Conservation (phyloP, 129 eudicot species). For the Mikania micrantha region DNA sequence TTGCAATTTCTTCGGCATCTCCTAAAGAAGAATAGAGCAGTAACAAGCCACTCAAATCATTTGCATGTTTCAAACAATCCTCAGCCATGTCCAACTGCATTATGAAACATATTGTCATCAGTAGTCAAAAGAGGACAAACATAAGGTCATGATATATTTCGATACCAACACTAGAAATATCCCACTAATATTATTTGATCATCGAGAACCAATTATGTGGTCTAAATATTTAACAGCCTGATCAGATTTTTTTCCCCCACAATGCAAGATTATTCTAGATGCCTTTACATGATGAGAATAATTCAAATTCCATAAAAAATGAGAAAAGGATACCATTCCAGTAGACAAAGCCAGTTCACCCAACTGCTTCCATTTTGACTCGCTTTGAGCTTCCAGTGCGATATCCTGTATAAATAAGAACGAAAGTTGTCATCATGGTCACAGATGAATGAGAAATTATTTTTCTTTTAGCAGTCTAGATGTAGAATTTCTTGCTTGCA, state of each 20-base stretch:
- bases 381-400: conserved; percentile 77
- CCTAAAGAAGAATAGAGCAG: conserved; percentile 94
- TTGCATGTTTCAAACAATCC: conserved; percentile 85
- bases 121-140: background rate
- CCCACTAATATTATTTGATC: background rate
- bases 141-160: background rate
- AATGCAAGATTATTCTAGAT: background rate
- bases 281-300: background rate
- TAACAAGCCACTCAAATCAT: conserved; percentile 89
- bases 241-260: background rate
- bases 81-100: conserved; percentile 94
- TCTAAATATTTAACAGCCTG: background rate
- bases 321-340: conserved; percentile 54
- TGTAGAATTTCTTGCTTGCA: conserved; percentile 10
- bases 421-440: conserved; percentile 13
- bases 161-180: background rate
- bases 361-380: conserved; percentile 97
- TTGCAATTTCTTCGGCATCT: conserved; percentile 73
- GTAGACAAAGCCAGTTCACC: conserved; percentile 97
- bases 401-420: conserved; percentile 55
- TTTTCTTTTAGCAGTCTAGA: background rate
- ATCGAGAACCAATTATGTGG: background rate
- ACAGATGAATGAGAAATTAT: background rate
- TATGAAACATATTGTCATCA: background rate
- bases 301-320: background rate